phyloP scores from a whole-genome alignment of 805 yeast genomes.

The Candida pseudofarinosa region DNA sequence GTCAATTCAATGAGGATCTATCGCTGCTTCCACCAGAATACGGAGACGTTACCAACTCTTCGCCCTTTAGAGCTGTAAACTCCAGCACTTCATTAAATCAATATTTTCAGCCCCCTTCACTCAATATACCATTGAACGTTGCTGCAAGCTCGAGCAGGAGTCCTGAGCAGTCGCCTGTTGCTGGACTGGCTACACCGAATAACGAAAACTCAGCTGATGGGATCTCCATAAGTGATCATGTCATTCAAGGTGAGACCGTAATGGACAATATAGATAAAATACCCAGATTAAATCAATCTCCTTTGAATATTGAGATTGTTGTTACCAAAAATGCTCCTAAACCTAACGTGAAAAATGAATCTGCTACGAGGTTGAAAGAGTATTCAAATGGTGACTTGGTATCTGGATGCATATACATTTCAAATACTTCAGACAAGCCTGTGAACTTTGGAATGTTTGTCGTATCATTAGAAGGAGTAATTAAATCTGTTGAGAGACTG shows the following conservation, averaged over 20 bases:
- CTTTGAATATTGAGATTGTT: conserved; percentile 45
- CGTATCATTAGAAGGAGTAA: conserved; percentile 47
- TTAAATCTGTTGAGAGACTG: conserved; percentile 28
- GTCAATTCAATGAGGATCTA: conserved; percentile 33
- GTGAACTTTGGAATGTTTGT: conserved; percentile 42
- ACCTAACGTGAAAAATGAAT: conserved; percentile 36
- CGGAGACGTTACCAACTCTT: conserved; percentile 26
- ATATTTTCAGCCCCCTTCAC: not conserved
- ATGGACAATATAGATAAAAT: conserved; percentile 50
- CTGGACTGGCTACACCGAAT: not conserved
- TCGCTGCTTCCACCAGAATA: conserved; percentile 33
- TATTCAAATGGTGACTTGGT: conserved; percentile 40
- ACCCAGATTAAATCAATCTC: conserved; percentile 39
- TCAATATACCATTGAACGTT: not conserved
- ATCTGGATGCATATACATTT: conserved; percentile 44
- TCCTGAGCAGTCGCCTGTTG: not conserved
- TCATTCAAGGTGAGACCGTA: conserved; percentile 33
- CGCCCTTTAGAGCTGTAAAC: conserved; percentile 10
- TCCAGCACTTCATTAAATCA: not conserved
- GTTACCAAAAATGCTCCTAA: conserved; percentile 51
- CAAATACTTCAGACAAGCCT: conserved; percentile 43
- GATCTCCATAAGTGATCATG: conserved; percentile 3
- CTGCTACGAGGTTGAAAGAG: conserved; percentile 44
- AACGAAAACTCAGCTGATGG: conserved; percentile 1
- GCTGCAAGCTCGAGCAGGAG: not conserved